phyloP scores from a whole-genome alignment of 257 asterid genomes.

The Penstemon barbatus region DNA sequence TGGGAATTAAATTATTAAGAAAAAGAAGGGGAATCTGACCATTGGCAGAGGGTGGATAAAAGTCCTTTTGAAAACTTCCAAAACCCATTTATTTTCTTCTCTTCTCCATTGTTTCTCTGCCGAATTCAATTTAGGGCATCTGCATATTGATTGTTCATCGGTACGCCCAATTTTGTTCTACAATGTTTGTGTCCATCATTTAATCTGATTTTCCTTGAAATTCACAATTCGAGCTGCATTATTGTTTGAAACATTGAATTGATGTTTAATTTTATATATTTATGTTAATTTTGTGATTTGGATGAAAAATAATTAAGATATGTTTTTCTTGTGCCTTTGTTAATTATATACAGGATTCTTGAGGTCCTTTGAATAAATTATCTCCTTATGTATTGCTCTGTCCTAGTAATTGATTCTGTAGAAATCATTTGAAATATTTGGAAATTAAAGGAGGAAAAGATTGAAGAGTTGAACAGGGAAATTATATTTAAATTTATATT shows the following conservation, averaged over 20 bases:
- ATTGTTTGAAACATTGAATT: too few species aligned
- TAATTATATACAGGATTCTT: background rate
- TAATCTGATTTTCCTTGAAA: background rate
- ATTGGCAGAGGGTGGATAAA: conserved; percentile 29
- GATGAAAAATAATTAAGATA: too few species aligned
- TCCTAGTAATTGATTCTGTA: background rate
- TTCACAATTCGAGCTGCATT: conserved; percentile 1
- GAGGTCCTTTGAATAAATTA: background rate
- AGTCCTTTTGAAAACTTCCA: conserved; percentile 26
- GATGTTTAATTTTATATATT: too few species aligned
- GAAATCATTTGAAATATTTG: background rate
- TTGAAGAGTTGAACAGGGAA: conserved; percentile 21
- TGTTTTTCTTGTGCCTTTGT: background rate
- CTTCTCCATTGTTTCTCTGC: conserved; percentile 21
- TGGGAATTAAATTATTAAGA: conserved; percentile 12
- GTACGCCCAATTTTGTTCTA: conserved; percentile 21
- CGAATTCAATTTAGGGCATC: conserved; percentile 23
- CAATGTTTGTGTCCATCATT: background rate
- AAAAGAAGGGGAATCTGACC: conserved; percentile 22
- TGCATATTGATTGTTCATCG: conserved; percentile 26
- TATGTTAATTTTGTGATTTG: too few species aligned
- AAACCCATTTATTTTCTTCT: conserved; percentile 12
- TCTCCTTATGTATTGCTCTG: background rate
- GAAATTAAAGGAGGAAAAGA: background rate
- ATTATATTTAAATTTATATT: conserved; percentile 1